Base-by-base conservation (phyloP, 139 green algal genomes). In the Auxenochlorella pyrenoidosa region DNA sequence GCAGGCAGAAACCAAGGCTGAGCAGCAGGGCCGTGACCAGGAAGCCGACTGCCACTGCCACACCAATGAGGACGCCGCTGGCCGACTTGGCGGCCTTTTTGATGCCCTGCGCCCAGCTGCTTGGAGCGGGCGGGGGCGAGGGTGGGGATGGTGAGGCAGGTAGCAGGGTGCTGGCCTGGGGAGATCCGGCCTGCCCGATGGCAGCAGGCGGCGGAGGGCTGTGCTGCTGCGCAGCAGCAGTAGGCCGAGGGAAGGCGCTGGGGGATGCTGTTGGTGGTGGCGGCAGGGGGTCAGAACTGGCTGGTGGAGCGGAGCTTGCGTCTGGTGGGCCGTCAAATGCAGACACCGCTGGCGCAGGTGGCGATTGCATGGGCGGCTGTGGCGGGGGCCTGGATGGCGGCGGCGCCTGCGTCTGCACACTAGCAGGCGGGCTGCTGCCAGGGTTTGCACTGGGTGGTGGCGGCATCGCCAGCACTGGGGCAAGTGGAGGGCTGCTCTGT, bases 261-360 rank as follows among this genome's bases (percentile, higher is more conserved):
- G 0, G 12, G 4, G 71, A 2, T 26, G 4, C 18, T 41, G 73
- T 24, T 47, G 70, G 70, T 10, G 68, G 40, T 58, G 72, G 72
- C 47, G 47, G 54, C 18, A 63, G 54, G 15, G 54, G 10, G 16
- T 2, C 15, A 63, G 54, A 13, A 13, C 54, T 63, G 54, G 22
- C 54, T 34, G 73, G 24, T 2, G 73, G 73, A 19, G 18, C 36
- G 40, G 4, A 8, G 1, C 12, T 26, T 0, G 12, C 30, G 40
- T 63, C 63, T 19, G 80, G 41, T 26, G 80, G 63, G 28, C 80
- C 80, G 38, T 85, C 41, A 21, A 85, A 85, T 3, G 80, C 40
- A 22, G 8, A 21, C n/a, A 83, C 77, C 0, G 0, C 5, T 26
- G 75, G 75, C 15, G 75, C 75, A 43, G 70, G 70, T 13, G 34